Evolutionary conservation across 2,329 filamentous ascomycete genomes (phyloP), one percentile per base, ranked within the genome.

Genomic region (Xenosphaeropsis pyriputrescens): DNA sequence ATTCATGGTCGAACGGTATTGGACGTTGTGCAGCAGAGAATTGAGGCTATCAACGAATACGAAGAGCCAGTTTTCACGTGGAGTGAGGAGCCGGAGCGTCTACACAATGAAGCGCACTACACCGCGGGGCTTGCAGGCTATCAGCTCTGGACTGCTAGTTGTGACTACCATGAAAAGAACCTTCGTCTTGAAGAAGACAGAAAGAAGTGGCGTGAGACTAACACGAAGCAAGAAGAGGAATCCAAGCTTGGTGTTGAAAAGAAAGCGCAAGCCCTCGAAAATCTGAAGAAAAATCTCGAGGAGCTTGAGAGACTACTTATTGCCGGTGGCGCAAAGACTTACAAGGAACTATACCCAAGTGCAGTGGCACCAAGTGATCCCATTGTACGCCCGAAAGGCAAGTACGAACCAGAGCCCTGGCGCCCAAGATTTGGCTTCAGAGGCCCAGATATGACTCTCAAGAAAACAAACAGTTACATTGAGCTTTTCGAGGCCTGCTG

Each of bases 401-500:
- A 31, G 14, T 26, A 35, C 16, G 35, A 41, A 2, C 35, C 41
- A 14, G 26, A 32, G 9, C 34, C 45, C 6, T 53, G 47, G n/a
- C 15, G 43, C 15, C 47, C 47, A 1, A 36, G 34, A 2, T 39
- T 51, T 6, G 39, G 9, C 11, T 50, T 54, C 37, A 14, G 18
- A 18, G 34, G 47, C 5, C 48, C 52, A 9, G 45, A 71, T 59
- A 44, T 69, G 9, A 79, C 68, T 0, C 67, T 70, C 2, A 60
- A 59, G 30, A 68, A 65, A 36, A 64, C 63, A 18, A 59, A 64
- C 26, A 76, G 68, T 0, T 89, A 86, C 43, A 43, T 80, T 5
- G 59, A 70, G 43, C 56, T 89, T 61, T 82, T 83, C 52, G 75
- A 89, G 50, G 82, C 82, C 29, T 74, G 74, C 4, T 91, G 81